Evolutionary conservation across 108 stramenopile genomes (phyloP), one percentile per base, ranked within the genome.

Genomic region (Skeletonema marinoi): DNA sequence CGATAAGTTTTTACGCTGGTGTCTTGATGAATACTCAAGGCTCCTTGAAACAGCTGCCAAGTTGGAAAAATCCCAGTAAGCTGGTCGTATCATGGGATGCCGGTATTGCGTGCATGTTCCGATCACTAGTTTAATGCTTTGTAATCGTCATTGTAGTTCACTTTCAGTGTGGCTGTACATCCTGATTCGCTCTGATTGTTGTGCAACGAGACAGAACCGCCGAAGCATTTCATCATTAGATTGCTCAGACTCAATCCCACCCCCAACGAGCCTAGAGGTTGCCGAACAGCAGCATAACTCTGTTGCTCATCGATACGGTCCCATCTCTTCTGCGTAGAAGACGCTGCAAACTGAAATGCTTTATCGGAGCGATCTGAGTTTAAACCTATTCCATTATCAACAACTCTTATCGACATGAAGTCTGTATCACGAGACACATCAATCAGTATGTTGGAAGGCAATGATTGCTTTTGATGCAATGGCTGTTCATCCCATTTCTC

Each of bases 291-390:
- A 30, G 88, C 89, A 66, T 94, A 94, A 16, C 88, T 84, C 71
- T 88, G 88, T 58, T 94, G 93, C 32, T 90, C 91, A 14, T 90
- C 69, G 29, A 94, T 19, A 31, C 93, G 73, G 85, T 92, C 89
- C 93, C 93, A 94, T 66, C 88, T 71, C 65, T 71, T 65, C 0
- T 42, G 71, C 1, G 84, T 50, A 3, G 82, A 70, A 0, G 81
- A 84, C 10, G 33, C 41, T 4, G 85, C 85, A 74, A 85, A 89
- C 8, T 70, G 65, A 78, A 86, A 85, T 50, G 82, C 74, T 41
- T 59, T 50, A 51, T 65, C 66, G 14, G 61, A 31, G 46, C 56
- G 25, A 11, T 65, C 65, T 19, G 71, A 60, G 11, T 66, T 56
- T 21, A 90, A 68, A 7, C 90, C 90, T 17, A 77, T 80, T 12